Conservation (phyloP, 495 filamentous ascomycete genomes). For the Cercophora sp. region DNA sequence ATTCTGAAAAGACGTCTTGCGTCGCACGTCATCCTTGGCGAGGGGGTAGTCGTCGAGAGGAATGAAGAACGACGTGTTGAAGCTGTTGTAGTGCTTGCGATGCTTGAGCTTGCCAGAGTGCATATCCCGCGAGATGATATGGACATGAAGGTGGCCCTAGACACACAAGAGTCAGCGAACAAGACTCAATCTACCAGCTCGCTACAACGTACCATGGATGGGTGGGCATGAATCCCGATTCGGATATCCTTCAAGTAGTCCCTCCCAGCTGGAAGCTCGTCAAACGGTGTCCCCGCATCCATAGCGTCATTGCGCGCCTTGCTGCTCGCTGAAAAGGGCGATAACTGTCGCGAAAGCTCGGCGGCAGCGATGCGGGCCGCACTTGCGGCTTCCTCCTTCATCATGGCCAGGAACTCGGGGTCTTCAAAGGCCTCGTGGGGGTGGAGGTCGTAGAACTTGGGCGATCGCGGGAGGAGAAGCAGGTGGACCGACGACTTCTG, state of each 20-base stretch:
- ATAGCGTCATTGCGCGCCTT: slow-evolving; percentile 45
- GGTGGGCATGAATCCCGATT: slow-evolving; percentile 76
- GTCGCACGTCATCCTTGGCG: slow-evolving; percentile 53
- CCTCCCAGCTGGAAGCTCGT: slow-evolving; percentile 61
- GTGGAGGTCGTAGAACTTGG: slow-evolving; percentile 56
- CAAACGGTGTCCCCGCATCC: slow-evolving; percentile 32
- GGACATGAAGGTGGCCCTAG: slow-evolving; percentile 91
- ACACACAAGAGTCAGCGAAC: no score
- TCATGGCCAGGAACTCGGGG: slow-evolving; percentile 61
- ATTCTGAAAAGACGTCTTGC: slow-evolving; percentile 53
- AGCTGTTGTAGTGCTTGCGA: slow-evolving; percentile 88
- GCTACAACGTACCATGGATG: slow-evolving; percentile 91
- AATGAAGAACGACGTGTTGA: slow-evolving; percentile 84
- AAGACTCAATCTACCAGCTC: no score
- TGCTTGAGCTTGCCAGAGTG: slow-evolving; percentile 67
- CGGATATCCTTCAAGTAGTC: slow-evolving; percentile 77
- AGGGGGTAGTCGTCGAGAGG: slow-evolving; percentile 78
- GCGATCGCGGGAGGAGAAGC: slow-evolving; percentile 77
- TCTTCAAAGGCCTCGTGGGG: slow-evolving; percentile 79
- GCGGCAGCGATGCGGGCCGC: slow-evolving; percentile 62
- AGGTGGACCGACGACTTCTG: slow-evolving; percentile 83
- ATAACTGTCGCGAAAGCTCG: slow-evolving; percentile 71
- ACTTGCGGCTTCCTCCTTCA: slow-evolving; percentile 55
- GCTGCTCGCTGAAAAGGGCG: slow-evolving; percentile 59
- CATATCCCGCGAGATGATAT: slow-evolving; percentile 75